Evolutionary conservation across 768 basidiomycete species (phyloP), one percentile per base, ranked within the genome.

Genomic region (button mushroom (Agaricus bisporus)): DNA sequence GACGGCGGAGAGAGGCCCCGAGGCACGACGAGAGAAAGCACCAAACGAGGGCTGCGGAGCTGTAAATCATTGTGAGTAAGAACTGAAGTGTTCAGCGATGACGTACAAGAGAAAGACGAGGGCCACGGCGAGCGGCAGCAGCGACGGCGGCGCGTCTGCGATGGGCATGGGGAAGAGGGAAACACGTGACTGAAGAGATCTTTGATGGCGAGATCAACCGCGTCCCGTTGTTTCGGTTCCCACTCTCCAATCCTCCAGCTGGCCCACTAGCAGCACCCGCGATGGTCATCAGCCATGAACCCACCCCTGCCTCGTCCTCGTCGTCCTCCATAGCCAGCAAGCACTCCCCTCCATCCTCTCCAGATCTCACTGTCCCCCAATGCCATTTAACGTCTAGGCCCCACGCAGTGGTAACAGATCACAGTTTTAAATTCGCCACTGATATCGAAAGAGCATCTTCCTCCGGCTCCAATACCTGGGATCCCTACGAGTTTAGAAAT

Each of bases 11-110:
- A 4, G 80, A 68, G 2, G 70, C 68, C 26, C 85, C 85, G 54
- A 86, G 64, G 68, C 85, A 85, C 6, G 84, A 86, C 32, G 83
- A 84, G 47, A 87, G 66, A 55, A 85, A 66, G 61, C 85, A 88
- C 82, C 85, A 85, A 39, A 75, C 74, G 6, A 86, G 61, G 26
- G 77, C 70, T 14, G 76, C 73, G 42, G 62, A 52, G 39, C 70
- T 70, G 44, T 41, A 36, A 41, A 35, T 6, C n/a, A 39, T 25
- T 32, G 6, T 36, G 42, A 42, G 18, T 15, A 15, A 28, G 37
- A 14, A 41, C 36, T n/a, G n/a, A n/a, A n/a, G n/a, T n/a, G n/a
- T 15, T 38, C 45, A 53, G 28, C 35, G 25, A 49, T 41, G 46
- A 39, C 59, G 68, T 63, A 80, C 82, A 84, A 61, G 50, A 85